A percentile compares a stretch with the other conserved stretches of the same genome.
Conservation (phyloP, 805 yeast genomes). For the Cyberlindnera japonica region DNA sequence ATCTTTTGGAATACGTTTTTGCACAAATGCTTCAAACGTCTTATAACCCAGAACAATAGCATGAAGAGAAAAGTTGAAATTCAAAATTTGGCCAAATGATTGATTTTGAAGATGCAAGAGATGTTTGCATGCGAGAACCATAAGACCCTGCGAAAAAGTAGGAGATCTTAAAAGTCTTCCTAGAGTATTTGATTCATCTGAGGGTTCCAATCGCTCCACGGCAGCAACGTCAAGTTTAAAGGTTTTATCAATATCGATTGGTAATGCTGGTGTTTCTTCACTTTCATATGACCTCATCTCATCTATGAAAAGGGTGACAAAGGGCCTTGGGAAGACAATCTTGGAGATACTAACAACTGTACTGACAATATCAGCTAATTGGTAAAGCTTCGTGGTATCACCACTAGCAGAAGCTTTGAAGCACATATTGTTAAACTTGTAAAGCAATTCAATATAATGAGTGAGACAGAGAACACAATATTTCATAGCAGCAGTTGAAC, state of each 20-base stretch:
- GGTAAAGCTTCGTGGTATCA: conserved; percentile 7
- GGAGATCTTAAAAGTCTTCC: conserved; percentile 7
- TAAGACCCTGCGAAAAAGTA: conserved; percentile 10
- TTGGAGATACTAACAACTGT: conserved; percentile 12
- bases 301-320: conserved; percentile 11
- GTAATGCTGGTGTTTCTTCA: background rate
- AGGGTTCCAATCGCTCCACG: conserved; percentile 18
- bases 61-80: conserved; percentile 8
- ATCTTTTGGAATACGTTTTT: conserved; percentile 3
- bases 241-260: background rate
- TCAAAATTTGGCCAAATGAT: conserved; percentile 9
- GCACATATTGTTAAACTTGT: conserved; percentile 14
- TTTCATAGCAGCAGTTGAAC: conserved; percentile 20
- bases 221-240: conserved; percentile 1
- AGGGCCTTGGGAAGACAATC: conserved; percentile 17
- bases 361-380: conserved; percentile 17
- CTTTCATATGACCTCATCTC: conserved; percentile 3
- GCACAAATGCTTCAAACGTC: conserved; percentile 9
- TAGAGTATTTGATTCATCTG: conserved; percentile 2
- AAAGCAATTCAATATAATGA: conserved; percentile 22
- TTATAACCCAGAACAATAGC: conserved; percentile 13
- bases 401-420: background rate
- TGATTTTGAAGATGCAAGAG: conserved; percentile 9
- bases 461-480: conserved; percentile 21
- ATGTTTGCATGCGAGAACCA: conserved; percentile 14